A percentile compares a stretch with the other conserved stretches of the same genome.
phyloP scores from a whole-genome alignment of 2,329 filamentous ascomycete species.

The Camillea tinctor region DNA sequence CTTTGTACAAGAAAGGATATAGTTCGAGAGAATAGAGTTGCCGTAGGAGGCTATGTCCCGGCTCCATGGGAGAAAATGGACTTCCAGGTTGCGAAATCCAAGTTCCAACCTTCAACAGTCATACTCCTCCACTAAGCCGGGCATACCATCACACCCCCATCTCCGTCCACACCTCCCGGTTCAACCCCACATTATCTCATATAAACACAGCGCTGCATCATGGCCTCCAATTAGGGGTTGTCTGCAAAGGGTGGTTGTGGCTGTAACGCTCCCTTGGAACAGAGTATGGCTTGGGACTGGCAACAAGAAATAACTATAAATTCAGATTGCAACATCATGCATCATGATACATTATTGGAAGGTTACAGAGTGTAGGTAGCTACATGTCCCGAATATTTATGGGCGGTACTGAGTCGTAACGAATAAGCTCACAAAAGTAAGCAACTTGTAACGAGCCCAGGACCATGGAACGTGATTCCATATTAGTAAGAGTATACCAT shows the following conservation, averaged over 20 bases:
- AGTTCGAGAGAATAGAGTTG: neutral
- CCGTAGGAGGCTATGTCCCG: neutral
- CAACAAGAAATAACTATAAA: neutral
- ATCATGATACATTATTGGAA: neutral
- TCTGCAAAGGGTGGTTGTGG: neutral
- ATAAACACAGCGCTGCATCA: neutral
- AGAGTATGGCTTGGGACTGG: neutral
- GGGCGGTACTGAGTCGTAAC: neutral
- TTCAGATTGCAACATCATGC: neutral
- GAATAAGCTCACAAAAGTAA: neutral
- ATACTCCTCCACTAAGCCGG: neutral
- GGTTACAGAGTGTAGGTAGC: neutral
- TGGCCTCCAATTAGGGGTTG: neutral
- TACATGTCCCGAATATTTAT: neutral
- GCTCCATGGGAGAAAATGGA: neutral
- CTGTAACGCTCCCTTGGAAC: neutral
- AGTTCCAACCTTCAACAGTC: neutral
- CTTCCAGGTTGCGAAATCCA: too few species aligned
- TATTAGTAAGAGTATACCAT: neutral
- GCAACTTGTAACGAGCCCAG: neutral
- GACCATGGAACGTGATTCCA: neutral
- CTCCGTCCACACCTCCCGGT: neutral
- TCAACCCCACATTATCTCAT: neutral
- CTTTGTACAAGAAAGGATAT: neutral
- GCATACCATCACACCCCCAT: neutral